Conservation (phyloP, 2,329 filamentous ascomycete genomes). For the Fusarium irregulare region DNA sequence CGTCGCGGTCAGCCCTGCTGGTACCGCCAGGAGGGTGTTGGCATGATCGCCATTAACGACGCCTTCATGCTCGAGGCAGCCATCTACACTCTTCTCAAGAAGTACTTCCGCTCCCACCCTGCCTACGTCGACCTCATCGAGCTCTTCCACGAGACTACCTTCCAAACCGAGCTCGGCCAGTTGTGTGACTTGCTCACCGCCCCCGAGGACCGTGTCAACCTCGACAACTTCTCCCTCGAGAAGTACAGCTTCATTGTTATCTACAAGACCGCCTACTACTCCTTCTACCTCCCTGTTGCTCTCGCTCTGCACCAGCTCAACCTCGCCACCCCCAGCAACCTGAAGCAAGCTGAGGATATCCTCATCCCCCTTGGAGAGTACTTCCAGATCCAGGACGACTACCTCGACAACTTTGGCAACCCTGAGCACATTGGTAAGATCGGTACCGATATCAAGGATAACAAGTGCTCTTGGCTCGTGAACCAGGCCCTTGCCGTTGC, state of each 20-base stretch:
- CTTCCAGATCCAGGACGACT: slow-evolving; percentile 99
- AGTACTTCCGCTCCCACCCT: slow-evolving; percentile 89
- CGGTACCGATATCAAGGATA: slow-evolving; percentile 98
- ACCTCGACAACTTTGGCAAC: slow-evolving; percentile 96
- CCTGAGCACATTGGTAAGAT: slow-evolving; percentile 97
- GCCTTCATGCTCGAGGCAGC: slow-evolving; percentile 92
- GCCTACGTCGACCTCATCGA: slow-evolving; percentile 92
- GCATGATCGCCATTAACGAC: slow-evolving; percentile 98
- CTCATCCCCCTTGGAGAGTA: slow-evolving; percentile 98
- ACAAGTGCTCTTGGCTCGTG: slow-evolving; percentile 99
- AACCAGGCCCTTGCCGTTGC: slow-evolving; percentile 89
- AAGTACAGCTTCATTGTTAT: slow-evolving; percentile 99
- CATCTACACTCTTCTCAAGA: slow-evolving; percentile 93
- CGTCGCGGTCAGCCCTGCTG: slow-evolving; percentile 95
- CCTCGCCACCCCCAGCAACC: slow-evolving; percentile 86
- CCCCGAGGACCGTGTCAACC: slow-evolving; percentile 91
- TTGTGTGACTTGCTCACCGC: slow-evolving; percentile 94
- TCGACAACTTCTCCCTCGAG: slow-evolving; percentile 93
- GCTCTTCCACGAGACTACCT: slow-evolving; percentile 94
- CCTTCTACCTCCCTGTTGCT: slow-evolving; percentile 96
- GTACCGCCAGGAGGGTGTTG: slow-evolving; percentile 90
- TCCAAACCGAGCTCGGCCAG: slow-evolving; percentile 96
- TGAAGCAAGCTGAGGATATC: slow-evolving; percentile 89
- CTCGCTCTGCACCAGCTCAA: slow-evolving; percentile 88
- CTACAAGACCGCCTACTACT: slow-evolving; percentile 99